Conservation (phyloP, 768 basidiomycete genomes). For the Chlorophyllum brunneum region DNA sequence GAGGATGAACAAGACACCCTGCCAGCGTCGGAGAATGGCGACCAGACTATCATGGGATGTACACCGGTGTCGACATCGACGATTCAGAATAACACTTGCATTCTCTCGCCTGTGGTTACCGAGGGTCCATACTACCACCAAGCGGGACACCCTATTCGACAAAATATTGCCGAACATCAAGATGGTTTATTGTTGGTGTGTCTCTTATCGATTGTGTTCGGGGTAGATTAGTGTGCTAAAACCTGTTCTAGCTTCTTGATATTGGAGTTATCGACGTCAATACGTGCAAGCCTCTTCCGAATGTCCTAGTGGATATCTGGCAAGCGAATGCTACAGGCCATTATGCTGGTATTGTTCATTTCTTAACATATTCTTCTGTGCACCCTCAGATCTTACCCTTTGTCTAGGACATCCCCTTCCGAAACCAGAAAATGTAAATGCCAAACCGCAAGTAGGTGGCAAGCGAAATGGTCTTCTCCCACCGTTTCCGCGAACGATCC, state of each 20-base stretch:
- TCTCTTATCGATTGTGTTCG: background rate
- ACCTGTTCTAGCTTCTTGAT: constrained; percentile 36
- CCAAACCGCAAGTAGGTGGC: constrained; percentile 45
- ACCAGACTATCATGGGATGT: constrained; percentile 39
- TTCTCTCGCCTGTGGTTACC: constrained; percentile 49
- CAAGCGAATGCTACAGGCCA: constrained; percentile 53
- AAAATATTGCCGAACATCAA: constrained; percentile 53
- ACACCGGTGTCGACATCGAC: constrained; percentile 41
- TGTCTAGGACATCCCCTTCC: constrained; percentile 43
- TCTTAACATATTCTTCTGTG: background rate
- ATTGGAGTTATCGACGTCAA: constrained; percentile 58
- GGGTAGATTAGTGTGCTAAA: background rate
- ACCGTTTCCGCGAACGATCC: constrained; percentile 39
- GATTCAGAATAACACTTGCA: constrained; percentile 53
- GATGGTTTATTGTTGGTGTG: constrained; percentile 45
- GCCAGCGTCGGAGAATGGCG: constrained; percentile 18
- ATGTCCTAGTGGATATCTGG: constrained; percentile 59
- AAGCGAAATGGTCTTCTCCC: constrained; percentile 38
- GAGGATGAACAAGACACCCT: constrained; percentile 23
- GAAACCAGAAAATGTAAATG: constrained; percentile 36
- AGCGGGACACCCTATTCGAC: constrained; percentile 45
- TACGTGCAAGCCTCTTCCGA: constrained; percentile 50
- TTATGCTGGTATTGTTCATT: constrained; percentile 38
- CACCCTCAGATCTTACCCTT: background rate
- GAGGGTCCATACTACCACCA: constrained; percentile 54